These are phyloP conservation scores for Colletotrichum higginsianum DNA, from an alignment of 2,329 filamentous ascomycete species.

Conservation along the genomic window DNA sequence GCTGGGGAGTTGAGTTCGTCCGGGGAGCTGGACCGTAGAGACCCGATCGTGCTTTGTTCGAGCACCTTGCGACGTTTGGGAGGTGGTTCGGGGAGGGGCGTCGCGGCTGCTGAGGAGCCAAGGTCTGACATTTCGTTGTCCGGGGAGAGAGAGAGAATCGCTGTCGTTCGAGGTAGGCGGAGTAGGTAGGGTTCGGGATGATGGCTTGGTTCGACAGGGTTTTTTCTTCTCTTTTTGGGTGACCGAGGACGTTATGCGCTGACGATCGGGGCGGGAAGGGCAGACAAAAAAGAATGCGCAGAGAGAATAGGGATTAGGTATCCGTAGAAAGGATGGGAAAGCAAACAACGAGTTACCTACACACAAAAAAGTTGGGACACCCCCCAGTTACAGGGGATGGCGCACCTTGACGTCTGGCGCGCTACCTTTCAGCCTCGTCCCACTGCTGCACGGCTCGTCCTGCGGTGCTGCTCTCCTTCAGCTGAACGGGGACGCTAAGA, in stretches of 20 bases:
- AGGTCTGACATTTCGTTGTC: conserved; percentile 48
- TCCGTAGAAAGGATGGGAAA: background rate
- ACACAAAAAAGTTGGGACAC: conserved; percentile 2
- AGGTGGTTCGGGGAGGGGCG: conserved; percentile 50
- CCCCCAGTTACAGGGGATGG: conserved; percentile 25
- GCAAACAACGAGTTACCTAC: conserved; percentile 3
- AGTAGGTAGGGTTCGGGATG: background rate
- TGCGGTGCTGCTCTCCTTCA: background rate
- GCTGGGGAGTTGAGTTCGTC: conserved; percentile 53
- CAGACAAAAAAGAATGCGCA: conserved; percentile 9
- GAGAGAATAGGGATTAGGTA: no score
- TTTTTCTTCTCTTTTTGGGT: background rate
- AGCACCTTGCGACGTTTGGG: conserved; percentile 59
- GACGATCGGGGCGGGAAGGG: conserved; percentile 8
- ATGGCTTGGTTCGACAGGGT: background rate
- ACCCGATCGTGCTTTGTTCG: conserved; percentile 57
- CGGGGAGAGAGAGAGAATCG: no score
- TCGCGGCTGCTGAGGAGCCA: conserved; percentile 44
- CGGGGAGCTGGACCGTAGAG: conserved; percentile 60
- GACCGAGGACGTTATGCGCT: no score
- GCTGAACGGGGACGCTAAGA: conserved; percentile 24
- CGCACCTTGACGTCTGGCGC: conserved; percentile 19
- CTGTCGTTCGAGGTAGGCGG: background rate
- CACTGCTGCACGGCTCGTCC: conserved; percentile 15
- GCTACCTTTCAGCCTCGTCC: conserved; percentile 31